A percentile compares a stretch with the other conserved stretches of the same genome.
phyloP scores from a whole-genome alignment of 352 stramenopile species.

The Pythium phragmitis region DNA sequence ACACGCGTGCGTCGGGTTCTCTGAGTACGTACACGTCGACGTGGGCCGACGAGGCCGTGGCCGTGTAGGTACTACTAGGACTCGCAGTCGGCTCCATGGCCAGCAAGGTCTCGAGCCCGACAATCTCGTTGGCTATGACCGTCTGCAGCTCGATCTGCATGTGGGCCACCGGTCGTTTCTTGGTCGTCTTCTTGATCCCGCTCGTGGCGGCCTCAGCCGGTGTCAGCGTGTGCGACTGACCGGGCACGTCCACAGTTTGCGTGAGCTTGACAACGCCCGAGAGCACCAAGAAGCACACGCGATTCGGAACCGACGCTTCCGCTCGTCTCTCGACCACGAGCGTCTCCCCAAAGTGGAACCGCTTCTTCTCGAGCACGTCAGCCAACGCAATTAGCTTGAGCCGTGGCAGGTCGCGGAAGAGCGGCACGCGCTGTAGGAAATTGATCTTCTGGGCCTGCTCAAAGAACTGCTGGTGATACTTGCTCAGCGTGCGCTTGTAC shows the following conservation, averaged over 20 bases:
- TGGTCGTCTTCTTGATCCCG: not conserved
- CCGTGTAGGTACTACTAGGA: conserved; percentile 20
- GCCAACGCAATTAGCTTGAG: conserved; percentile 36
- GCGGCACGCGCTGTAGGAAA: conserved; percentile 45
- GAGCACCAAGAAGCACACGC: conserved; percentile 41
- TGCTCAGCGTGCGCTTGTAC: conserved; percentile 49
- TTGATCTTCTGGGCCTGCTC: conserved; percentile 48
- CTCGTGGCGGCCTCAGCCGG: not conserved
- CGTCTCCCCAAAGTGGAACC: conserved; percentile 43
- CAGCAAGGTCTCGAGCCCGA: conserved; percentile 39
- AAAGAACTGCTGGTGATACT: conserved; percentile 49
- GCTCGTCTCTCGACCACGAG: conserved; percentile 31
- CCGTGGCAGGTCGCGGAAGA: conserved; percentile 51
- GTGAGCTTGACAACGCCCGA: conserved; percentile 37
- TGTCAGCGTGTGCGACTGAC: conserved; percentile 1
- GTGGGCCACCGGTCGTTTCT: conserved; percentile 28
- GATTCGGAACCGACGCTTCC: not conserved
- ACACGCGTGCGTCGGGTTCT: conserved; percentile 25
- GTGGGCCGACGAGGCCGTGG: conserved; percentile 23
- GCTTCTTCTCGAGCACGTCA: conserved; percentile 42
- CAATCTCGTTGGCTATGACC: conserved; percentile 32
- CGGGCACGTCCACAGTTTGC: conserved; percentile 1
- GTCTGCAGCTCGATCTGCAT: conserved; percentile 41
- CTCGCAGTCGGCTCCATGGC: not conserved
- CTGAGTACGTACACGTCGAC: conserved; percentile 47